These are phyloP conservation scores for Colletotrichum viniferum DNA, from an alignment of 2,329 filamentous ascomycete species.

Conservation along the genomic window DNA sequence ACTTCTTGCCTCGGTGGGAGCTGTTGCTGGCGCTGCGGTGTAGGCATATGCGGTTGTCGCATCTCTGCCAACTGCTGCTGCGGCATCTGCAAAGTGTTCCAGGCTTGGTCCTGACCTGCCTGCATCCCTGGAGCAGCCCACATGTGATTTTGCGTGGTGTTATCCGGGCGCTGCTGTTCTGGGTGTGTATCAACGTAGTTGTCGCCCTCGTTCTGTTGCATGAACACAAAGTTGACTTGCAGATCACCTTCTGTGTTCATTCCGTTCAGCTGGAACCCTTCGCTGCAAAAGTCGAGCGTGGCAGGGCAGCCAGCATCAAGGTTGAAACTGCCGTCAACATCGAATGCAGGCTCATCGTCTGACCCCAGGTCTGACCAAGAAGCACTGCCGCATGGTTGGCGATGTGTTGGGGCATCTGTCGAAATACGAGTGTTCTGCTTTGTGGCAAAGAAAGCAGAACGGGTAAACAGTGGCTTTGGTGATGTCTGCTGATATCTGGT, in stretches of 20 bases:
- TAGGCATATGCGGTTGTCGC: slow-evolving; percentile 7
- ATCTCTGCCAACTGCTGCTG: slow-evolving; percentile 4
- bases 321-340: background rate
- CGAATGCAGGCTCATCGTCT: background rate
- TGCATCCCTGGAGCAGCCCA: slow-evolving; percentile 4
- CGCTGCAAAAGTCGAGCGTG: background rate
- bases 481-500: background rate
- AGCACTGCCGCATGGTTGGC: background rate
- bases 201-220: background rate
- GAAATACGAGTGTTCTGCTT: background rate
- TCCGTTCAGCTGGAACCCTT: background rate
- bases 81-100: slow-evolving; percentile 11
- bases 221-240: slow-evolving; percentile 16
- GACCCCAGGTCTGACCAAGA: slow-evolving; percentile 11
- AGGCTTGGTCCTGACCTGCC: background rate
- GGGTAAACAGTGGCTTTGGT: background rate
- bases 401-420: background rate
- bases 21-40: slow-evolving; percentile 4
- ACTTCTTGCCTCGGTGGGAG: background rate
- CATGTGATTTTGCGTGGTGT: background rate
- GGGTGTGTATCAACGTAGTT: background rate
- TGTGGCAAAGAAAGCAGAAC: slow-evolving; percentile 7
- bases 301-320: background rate
- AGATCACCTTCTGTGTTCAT: background rate
- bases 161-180: slow-evolving; percentile 5